Evolutionary conservation across 768 basidiomycete species (phyloP).

Genomic region (Tulasnella sp.): DNA sequence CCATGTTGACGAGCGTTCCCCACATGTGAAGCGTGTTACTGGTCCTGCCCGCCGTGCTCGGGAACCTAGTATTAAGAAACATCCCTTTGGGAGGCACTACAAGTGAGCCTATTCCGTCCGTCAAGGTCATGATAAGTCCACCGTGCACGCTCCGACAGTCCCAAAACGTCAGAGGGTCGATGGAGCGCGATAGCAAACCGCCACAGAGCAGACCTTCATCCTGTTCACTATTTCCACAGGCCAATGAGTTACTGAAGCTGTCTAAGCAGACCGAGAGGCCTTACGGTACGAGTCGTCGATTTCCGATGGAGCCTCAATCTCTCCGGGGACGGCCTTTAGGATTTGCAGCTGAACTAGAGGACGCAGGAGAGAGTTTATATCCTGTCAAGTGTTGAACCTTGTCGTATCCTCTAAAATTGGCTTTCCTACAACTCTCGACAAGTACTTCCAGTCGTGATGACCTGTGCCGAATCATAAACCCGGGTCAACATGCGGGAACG

Average conservation of each 20-base stretch:
- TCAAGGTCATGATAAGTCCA: slow-evolving; percentile 68
- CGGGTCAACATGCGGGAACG: neutral
- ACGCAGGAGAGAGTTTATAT: neutral
- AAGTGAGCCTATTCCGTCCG: slow-evolving; percentile 74
- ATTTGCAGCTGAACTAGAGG: neutral
- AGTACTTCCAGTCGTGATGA: neutral
- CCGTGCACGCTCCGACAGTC: slow-evolving; percentile 50
- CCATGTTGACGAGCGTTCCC: slow-evolving; percentile 54
- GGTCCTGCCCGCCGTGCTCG: slow-evolving; percentile 58
- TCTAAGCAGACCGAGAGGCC: neutral
- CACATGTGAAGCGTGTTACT: slow-evolving; percentile 58
- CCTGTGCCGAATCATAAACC: neutral
- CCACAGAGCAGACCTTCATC: neutral
- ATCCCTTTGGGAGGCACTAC: slow-evolving; percentile 74
- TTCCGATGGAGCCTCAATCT: neutral
- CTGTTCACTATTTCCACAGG: neutral
- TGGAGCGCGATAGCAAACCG: neutral
- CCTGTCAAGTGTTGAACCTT: neutral
- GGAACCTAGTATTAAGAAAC: slow-evolving; percentile 62
- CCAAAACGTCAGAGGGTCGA: neutral
- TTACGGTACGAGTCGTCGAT: neutral
- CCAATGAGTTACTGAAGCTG: neutral
- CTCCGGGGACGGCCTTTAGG: neutral
- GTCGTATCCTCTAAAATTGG: too few species aligned
- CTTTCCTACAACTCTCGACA: neutral